A percentile compares a stretch with the other conserved stretches of the same genome.
Conservation (phyloP, 2,329 filamentous ascomycete species). For the Sporothrix luriei region DNA sequence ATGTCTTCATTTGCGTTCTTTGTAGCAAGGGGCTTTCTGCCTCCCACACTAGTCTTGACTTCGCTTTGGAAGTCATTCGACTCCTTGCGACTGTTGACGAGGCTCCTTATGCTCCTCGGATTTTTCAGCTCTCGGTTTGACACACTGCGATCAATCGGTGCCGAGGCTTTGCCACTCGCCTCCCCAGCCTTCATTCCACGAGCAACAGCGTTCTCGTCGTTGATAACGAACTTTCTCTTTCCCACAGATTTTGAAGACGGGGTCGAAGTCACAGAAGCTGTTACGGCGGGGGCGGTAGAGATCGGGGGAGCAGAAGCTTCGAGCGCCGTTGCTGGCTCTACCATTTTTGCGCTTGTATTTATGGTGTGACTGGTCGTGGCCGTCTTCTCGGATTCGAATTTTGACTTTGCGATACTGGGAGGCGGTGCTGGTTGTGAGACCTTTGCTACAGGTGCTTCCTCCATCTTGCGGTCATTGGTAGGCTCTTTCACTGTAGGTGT, state of each 20-base stretch:
- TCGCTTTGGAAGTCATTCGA: constrained; percentile 40
- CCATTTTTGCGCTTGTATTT: background rate
- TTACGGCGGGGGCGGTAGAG: background rate
- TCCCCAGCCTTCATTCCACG: constrained; percentile 40
- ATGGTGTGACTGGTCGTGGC: background rate
- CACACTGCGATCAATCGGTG: constrained; percentile 28
- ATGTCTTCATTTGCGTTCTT: constrained; percentile 65
- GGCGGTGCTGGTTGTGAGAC: background rate
- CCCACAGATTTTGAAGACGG: constrained; percentile 49
- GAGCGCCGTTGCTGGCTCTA: background rate
- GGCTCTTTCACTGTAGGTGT: background rate
- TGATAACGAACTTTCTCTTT: constrained; percentile 61
- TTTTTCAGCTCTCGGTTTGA: constrained; percentile 40
- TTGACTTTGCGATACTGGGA: background rate
- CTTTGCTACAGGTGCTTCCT: background rate
- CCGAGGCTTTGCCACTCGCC: constrained; percentile 40
- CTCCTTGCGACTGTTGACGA: constrained; percentile 48
- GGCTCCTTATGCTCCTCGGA: constrained; percentile 52
- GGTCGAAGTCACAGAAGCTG: background rate
- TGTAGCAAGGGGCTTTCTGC: constrained; percentile 54
- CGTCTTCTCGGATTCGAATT: constrained; percentile 20
- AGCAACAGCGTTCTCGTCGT: constrained; percentile 55
- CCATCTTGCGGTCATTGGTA: background rate
- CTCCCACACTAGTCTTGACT: constrained; percentile 37
- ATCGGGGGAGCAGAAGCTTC: background rate